Base-by-base conservation (phyloP, 176 grass and related monocot genomes). In the Triticum monococcum region DNA sequence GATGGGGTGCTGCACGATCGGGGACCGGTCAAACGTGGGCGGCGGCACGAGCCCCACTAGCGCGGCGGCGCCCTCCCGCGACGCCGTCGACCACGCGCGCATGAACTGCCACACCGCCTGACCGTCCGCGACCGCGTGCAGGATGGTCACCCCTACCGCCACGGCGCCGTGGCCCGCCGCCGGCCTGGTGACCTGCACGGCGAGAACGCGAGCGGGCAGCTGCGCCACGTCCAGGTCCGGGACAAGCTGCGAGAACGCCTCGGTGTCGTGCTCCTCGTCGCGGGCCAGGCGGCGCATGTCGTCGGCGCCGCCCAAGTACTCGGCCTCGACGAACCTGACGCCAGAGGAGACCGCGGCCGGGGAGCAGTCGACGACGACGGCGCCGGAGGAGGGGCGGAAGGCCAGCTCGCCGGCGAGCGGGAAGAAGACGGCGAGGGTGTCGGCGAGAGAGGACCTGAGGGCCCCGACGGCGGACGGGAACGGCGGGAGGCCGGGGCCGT, bases 91-190 rank as follows among this genome's bases (percentile, higher is more conserved):
- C 88, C 92, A 94, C 16, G 83, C 85, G 8, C 52, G 78, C 70
- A 91, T 48, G 68, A 94, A 94, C 69, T 17, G 40, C 92, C 92
- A 94, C 24, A 94, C 45, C 3, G 86, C 66, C 9, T 64, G 71
- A 3, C 92, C 92, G 70, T 94, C 92, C 10, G 68, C 87, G 12
- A 64, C 83, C 36, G 83, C 48, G 64, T 94, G 89, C 45, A 41
- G 83, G 16, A 87, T 20, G 65, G 87, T 64, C 18, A 86, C 82
- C 13, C 89, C 89, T 6, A 94, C 26, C 0, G 81, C 78, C 16
- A 86, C 78, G 14, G 46, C 31, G n/a, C 8, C 36, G 13, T 64
- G 82, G 2, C 84, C 87, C 18, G 20, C 2, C 1, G 66, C 45
- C 3, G 87, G 60, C 18, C 68, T 64, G 0, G 89, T 91, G 10